Evolutionary conservation across 2,329 filamentous ascomycete species (phyloP).

Genomic region (Fusarium scirpi): DNA sequence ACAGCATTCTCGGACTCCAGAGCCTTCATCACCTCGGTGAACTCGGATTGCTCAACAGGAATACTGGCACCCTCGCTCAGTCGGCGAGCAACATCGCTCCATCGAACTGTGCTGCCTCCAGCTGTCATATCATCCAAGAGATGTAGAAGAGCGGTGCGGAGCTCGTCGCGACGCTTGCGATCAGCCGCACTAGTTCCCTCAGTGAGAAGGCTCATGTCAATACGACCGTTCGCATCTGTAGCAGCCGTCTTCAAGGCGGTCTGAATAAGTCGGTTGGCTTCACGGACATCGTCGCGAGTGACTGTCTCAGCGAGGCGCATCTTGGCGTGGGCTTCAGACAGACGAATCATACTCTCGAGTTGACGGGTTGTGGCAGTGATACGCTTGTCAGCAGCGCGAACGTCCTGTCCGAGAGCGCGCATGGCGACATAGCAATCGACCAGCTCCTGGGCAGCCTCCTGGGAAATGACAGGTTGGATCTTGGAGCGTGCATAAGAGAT

Average conservation of each 20-base stretch:
- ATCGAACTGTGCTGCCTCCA: constrained; percentile 75
- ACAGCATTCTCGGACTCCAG: constrained; percentile 88
- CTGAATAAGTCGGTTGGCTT: constrained; percentile 93
- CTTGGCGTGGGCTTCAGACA: constrained; percentile 95
- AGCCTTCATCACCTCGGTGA: constrained; percentile 81
- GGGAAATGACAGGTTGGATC: constrained; percentile 84
- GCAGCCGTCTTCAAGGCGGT: constrained; percentile 95
- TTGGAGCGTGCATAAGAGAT: constrained; percentile 94
- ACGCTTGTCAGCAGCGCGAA: constrained; percentile 89
- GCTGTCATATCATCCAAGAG: constrained; percentile 85
- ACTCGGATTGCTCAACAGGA: constrained; percentile 81
- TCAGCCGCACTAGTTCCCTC: constrained; percentile 95
- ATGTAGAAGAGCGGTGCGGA: constrained; percentile 81
- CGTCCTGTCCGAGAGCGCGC: constrained; percentile 90
- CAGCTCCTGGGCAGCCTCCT: constrained; percentile 84
- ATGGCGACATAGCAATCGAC: constrained; percentile 92
- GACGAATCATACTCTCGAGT: constrained; percentile 97
- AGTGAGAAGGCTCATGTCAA: constrained; percentile 95
- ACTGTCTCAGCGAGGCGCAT: constrained; percentile 88
- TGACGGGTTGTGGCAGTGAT: constrained; percentile 98
- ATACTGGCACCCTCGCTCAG: constrained; percentile 78
- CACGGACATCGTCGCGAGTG: constrained; percentile 83
- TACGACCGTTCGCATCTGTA: constrained; percentile 92
- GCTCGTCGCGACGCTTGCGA: constrained; percentile 81
- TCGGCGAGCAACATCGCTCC: constrained; percentile 80